A percentile compares a stretch with the other conserved stretches of the same genome.
These are phyloP conservation scores for Zygosaccharomyces rouxii DNA, from an alignment of 805 yeast genomes.

Conservation along the genomic window DNA sequence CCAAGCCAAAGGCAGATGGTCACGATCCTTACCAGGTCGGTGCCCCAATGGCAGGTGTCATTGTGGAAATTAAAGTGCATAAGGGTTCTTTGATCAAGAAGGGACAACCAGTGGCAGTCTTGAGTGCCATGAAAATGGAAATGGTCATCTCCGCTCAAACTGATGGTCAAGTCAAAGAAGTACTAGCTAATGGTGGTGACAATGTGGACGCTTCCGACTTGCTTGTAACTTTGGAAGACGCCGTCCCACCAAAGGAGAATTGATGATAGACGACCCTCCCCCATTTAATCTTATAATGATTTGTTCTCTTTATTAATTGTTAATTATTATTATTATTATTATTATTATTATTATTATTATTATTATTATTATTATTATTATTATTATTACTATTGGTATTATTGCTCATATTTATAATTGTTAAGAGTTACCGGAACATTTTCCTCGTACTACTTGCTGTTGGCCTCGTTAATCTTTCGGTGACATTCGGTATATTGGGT, in stretches of 20 bases:
- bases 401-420: too few relatives aligned
- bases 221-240: slow-evolving; percentile 52
- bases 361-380: slow-evolving; percentile 3
- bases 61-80: slow-evolving; percentile 89
- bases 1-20: slow-evolving; percentile 87
- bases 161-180: slow-evolving; percentile 75
- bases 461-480: slow-evolving; percentile 23
- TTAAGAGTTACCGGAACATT: slow-evolving; percentile 20
- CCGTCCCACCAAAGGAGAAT: slow-evolving; percentile 16
- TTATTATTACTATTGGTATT: slow-evolving; percentile 4
- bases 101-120: slow-evolving; percentile 92
- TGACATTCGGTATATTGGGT: slow-evolving; percentile 24
- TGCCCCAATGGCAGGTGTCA: slow-evolving; percentile 99
- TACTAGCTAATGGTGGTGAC: slow-evolving; percentile 83
- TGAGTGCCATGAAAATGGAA: slow-evolving; percentile 99
- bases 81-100: slow-evolving; percentile 85
- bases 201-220: slow-evolving; percentile 93
- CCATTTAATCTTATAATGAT: not conserved
- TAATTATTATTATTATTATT: slow-evolving; percentile 5
- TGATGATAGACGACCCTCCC: slow-evolving; percentile 12
- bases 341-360: slow-evolving; percentile 2
- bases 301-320: slow-evolving; percentile 1
- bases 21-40: slow-evolving; percentile 89
- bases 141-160: slow-evolving; percentile 95
- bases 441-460: slow-evolving; percentile 27